Percentiles rank a stretch among this genome's conserved stretches.
These are phyloP conservation scores for Eimeria acervulina DNA, from an alignment of 169 alveolate genomes.

Conservation along the genomic window DNA sequence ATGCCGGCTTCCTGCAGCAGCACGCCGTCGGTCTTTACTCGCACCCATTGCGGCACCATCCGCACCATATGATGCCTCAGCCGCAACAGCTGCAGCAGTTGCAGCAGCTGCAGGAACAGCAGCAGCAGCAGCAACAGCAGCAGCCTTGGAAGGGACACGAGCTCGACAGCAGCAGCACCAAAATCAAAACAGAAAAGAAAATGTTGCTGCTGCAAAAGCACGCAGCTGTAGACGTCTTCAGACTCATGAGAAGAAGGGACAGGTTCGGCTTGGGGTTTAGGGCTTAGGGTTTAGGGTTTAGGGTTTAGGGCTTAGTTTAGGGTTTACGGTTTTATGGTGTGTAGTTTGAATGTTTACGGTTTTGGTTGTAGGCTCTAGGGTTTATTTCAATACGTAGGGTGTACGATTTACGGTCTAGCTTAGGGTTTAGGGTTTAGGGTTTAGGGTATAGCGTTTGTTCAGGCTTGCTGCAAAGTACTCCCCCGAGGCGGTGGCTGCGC, in stretches of 20 bases:
- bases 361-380: not conserved
- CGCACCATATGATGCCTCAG: slow-evolving; percentile 52
- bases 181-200: slow-evolving; percentile 15
- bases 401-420: too few species aligned
- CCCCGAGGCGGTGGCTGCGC: slow-evolving; percentile 62
- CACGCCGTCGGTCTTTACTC: not conserved
- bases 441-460: not conserved
- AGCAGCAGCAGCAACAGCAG: too few species aligned
- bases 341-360: too few species aligned
- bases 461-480: slow-evolving; percentile 44
- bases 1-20: slow-evolving; percentile 3
- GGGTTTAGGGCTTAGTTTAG: too few species aligned
- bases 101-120: too few species aligned
- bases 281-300: not conserved
- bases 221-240: slow-evolving; percentile 52
- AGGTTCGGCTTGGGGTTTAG: not conserved
- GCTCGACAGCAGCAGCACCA: not conserved
- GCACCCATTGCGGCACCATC: not conserved
- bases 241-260: slow-evolving; percentile 42
- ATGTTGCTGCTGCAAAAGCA: slow-evolving; percentile 19
- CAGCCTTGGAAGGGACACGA: not conserved
- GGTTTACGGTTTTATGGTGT: not conserved
- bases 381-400: too few species aligned
- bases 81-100: not conserved
- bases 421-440: too few species aligned